Base-by-base conservation (phyloP, 208 protist species). In the Leishmania guyanensis region DNA sequence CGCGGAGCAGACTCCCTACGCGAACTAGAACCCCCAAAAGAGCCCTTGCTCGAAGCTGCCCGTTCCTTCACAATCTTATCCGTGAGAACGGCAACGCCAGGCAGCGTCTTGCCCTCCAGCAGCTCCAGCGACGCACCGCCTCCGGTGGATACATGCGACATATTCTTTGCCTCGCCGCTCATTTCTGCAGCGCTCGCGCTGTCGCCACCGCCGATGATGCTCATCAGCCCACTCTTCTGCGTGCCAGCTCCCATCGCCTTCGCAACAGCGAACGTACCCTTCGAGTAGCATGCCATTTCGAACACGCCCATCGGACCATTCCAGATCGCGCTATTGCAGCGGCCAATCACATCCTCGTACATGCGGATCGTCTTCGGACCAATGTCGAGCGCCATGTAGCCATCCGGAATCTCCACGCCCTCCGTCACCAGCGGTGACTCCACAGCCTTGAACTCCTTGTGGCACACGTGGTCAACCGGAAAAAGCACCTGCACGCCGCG, bases 61-160 rank as follows among this genome's bases (percentile, higher is more conserved):
- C 64, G 39, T 10, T 53, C 51, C 71, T 80, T 62, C 9, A 75
- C 73, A 29, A 83, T 76, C 88, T 92, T 94, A 73, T 93, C 82
- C 43, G 89, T 88, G 60, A 99, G 91, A 70, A 95, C 87, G 62
- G 90, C 89, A 29, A 99, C 93, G 79, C 97, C 98, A 54, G 97
- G 98, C 12, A 99, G 90, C 58, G 89, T 89, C 86, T 97, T 97
- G 77, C 99, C 99, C 90, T 99, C 99, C 10, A 99, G 96, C 54
- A 99, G 96, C 92, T 99, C 99, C 60, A 99, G 94, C 17, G 97
- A 99, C 14, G 99, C 99, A 84, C 99, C 99, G 77, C 99, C 99
- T 78, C 99, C 99, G 76, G 99, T 99, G 56, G 92, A 98, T 51
- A 99, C 96, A 88, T 99, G 99, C 70, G 91, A 97, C 73, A 99